Evolutionary conservation across 2,329 filamentous ascomycete genomes (phyloP).

Genomic region (Pseudogymnoascus sp.): DNA sequence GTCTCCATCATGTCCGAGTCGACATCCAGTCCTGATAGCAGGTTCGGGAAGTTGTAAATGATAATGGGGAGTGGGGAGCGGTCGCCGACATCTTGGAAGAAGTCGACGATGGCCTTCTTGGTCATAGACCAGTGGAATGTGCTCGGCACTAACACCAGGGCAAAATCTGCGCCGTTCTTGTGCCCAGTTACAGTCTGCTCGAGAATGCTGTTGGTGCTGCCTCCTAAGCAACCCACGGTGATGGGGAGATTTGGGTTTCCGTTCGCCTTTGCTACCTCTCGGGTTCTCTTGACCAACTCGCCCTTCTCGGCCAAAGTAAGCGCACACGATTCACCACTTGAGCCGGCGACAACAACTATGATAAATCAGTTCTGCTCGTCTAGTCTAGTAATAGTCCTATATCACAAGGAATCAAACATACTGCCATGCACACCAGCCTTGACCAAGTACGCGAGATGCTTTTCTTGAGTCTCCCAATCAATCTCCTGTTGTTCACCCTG

Average conservation of each 20-base stretch:
- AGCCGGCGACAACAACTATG: slow-evolving; percentile 66
- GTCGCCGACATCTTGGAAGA: slow-evolving; percentile 41
- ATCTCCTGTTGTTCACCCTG: slow-evolving; percentile 66
- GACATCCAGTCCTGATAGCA: slow-evolving; percentile 36
- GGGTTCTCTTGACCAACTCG: slow-evolving; percentile 32
- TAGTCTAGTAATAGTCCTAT: neutral
- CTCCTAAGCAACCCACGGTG: slow-evolving; percentile 34
- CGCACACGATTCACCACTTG: slow-evolving; percentile 39
- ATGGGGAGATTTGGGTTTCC: slow-evolving; percentile 30
- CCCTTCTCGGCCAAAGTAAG: slow-evolving; percentile 34
- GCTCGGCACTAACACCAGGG: slow-evolving; percentile 32
- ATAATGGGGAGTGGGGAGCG: slow-evolving; percentile 35
- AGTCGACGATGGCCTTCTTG: slow-evolving; percentile 43
- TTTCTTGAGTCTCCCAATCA: slow-evolving; percentile 68
- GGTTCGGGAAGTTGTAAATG: slow-evolving; percentile 41
- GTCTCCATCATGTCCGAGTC: slow-evolving; percentile 33
- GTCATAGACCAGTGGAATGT: slow-evolving; percentile 36
- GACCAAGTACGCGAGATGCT: slow-evolving; percentile 67
- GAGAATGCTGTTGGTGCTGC: slow-evolving; percentile 35
- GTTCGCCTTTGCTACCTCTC: slow-evolving; percentile 28
- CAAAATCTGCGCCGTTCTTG: slow-evolving; percentile 33
- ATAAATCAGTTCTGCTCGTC: slow-evolving; percentile 39
- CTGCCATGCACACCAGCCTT: slow-evolving; percentile 48
- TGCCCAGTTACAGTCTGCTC: slow-evolving; percentile 31
- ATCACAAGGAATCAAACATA: neutral